Percentiles rank a stretch among this genome's conserved stretches.
These are phyloP conservation scores for Elaeis guineensis DNA, from an alignment of 176 grass and related monocot species.

Conservation along the genomic window DNA sequence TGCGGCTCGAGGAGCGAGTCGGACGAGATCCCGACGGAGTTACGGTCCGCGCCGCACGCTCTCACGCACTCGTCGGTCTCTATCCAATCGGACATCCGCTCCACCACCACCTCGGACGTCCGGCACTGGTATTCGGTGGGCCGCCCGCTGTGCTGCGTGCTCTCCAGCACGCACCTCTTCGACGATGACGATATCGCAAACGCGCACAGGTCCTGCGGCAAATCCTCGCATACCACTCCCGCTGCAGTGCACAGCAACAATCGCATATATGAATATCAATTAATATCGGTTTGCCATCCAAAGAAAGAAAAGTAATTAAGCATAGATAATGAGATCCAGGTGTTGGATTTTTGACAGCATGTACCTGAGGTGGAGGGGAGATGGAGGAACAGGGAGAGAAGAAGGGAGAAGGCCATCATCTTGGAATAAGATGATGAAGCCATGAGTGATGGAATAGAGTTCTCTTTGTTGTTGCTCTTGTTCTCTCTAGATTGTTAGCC, in stretches of 20 bases:
- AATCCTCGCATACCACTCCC: constrained; percentile 56
- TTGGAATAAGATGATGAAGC: too few species aligned
- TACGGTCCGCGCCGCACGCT: constrained; percentile 53
- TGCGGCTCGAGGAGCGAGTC: constrained; percentile 52
- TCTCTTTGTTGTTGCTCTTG: too few species aligned
- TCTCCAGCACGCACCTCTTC: constrained; percentile 69
- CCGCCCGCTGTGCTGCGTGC: constrained; percentile 20
- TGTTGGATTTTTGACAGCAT: too few species aligned
- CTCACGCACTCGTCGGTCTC: constrained; percentile 48
- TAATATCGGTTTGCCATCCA: too few species aligned
- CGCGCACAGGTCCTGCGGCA: constrained; percentile 46
- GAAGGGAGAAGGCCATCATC: too few species aligned
- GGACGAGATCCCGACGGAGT: constrained; percentile 63
- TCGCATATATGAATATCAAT: too few species aligned
- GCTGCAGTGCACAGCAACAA: neutral
- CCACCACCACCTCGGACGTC: constrained; percentile 57
- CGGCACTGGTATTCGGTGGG: constrained; percentile 48
- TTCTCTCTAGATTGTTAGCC: too few species aligned
- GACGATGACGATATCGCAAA: constrained; percentile 61
- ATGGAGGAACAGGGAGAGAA: too few species aligned
- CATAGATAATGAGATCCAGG: too few species aligned
- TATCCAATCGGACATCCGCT: constrained; percentile 23
- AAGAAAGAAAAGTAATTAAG: too few species aligned
- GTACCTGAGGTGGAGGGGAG: too few species aligned
- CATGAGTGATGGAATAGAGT: too few species aligned